These are phyloP conservation scores for Boletus pseudo-olivaceus DNA, from an alignment of 768 basidiomycete species.

Conservation along the genomic window DNA sequence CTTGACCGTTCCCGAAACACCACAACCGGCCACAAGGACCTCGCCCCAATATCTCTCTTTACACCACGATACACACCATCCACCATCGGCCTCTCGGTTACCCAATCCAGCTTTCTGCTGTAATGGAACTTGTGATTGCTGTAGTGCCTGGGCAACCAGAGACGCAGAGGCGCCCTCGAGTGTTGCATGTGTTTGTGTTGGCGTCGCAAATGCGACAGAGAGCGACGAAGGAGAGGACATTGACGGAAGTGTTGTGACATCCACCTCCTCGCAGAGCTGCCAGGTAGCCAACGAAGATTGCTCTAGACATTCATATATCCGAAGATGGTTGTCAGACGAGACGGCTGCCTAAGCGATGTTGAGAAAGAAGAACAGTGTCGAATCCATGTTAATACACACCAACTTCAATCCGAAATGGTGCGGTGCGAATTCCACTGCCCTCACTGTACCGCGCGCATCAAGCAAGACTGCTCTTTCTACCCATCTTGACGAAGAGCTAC, in stretches of 20 bases:
- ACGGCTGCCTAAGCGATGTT: conserved; percentile 65
- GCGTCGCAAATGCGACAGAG: conserved; percentile 63
- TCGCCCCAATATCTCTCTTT: conserved; percentile 96
- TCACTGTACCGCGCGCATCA: conserved; percentile 84
- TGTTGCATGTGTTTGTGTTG: conserved; percentile 58
- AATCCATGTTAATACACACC: conserved; percentile 41
- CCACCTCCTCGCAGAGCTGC: conserved; percentile 75
- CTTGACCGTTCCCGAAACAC: conserved; percentile 71
- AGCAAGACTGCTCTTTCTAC: conserved; percentile 67
- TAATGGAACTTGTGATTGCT: conserved; percentile 42
- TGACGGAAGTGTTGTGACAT: conserved; percentile 55
- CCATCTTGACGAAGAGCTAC: conserved; percentile 52
- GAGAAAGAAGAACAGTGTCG: not conserved
- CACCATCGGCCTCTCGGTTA: conserved; percentile 81
- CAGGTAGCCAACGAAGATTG: conserved; percentile 67
- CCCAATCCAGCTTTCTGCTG: conserved; percentile 44
- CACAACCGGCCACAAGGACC: conserved; percentile 73
- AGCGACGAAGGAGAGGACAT: conserved; percentile 41
- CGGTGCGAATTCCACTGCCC: conserved; percentile 84
- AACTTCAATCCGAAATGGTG: conserved; percentile 86
- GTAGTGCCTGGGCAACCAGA: conserved; percentile 61
- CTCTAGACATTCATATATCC: conserved; percentile 89
- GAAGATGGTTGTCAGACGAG: conserved; percentile 80
- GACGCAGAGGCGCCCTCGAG: conserved; percentile 56
- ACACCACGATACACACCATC: conserved; percentile 95